These are phyloP conservation scores for Talaromyces sp. DNA, from an alignment of 2,329 filamentous ascomycete genomes.

Conservation along the genomic window DNA sequence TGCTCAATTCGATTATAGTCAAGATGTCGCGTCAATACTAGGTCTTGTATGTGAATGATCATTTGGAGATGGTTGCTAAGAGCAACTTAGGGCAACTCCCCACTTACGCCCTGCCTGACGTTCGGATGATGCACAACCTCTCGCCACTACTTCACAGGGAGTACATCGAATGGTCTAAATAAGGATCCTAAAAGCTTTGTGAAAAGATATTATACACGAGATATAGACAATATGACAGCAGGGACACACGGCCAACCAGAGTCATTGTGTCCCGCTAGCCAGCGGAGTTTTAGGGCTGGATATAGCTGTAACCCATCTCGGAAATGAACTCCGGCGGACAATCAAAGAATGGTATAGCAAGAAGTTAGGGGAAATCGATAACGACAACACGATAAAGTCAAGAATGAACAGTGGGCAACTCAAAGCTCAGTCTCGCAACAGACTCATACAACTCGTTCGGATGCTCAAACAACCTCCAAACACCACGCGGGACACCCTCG, in stretches of 20 bases:
- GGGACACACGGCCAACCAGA: neutral
- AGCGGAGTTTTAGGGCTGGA: constrained; percentile 7
- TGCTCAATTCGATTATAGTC: too few relatives aligned
- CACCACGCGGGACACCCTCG: constrained; percentile 61
- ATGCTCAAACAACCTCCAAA: constrained; percentile 81
- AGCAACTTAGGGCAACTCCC: constrained; percentile 6
- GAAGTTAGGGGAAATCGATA: neutral
- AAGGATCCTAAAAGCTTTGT: neutral
- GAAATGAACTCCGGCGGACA: constrained; percentile 1
- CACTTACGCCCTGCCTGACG: constrained; percentile 8
- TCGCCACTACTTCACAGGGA: neutral
- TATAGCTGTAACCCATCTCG: constrained; percentile 17
- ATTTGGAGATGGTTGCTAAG: neutral
- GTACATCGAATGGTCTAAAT: neutral
- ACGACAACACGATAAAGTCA: neutral
- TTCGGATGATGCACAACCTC: constrained; percentile 5
- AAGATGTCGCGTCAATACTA: neutral
- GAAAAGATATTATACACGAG: neutral
- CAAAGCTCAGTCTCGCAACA: constrained; percentile 29
- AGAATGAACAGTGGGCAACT: neutral
- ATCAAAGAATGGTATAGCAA: neutral
- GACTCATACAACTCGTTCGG: constrained; percentile 58
- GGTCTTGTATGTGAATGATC: neutral
- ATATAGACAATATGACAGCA: too few relatives aligned
- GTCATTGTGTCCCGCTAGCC: neutral